phyloP scores from a whole-genome alignment of 2,329 filamentous ascomycete species.

The Xylariaceae sp. region DNA sequence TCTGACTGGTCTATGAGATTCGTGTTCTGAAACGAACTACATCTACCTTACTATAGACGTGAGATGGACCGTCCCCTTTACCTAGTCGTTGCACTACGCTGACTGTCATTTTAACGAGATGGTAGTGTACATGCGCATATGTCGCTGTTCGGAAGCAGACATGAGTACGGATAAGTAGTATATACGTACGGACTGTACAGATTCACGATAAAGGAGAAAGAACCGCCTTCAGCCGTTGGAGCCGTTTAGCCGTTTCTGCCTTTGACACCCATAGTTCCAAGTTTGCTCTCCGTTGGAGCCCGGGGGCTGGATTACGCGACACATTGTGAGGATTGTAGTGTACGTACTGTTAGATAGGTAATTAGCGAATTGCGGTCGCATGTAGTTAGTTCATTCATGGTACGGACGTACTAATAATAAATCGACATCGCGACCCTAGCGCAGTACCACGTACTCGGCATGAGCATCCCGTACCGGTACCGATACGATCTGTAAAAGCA shows the following conservation, averaged over 20 bases:
- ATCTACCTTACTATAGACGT: neutral
- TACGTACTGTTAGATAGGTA: no score
- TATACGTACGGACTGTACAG: no score
- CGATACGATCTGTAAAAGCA: no score
- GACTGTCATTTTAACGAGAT: no score
- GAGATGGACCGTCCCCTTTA: neutral
- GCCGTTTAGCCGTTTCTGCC: conserved; percentile 6
- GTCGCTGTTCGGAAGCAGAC: no score
- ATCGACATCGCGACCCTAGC: neutral
- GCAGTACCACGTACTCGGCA: neutral
- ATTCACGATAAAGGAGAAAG: no score
- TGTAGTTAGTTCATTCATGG: neutral
- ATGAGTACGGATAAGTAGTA: no score
- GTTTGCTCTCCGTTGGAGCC: neutral
- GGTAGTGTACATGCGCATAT: no score
- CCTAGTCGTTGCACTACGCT: neutral
- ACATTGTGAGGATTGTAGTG: no score
- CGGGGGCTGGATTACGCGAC: no score
- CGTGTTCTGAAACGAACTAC: conserved; percentile 7
- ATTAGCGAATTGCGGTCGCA: no score
- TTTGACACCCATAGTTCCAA: conserved; percentile 1
- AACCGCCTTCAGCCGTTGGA: conserved; percentile 2
- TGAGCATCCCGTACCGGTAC: neutral
- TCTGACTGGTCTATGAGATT: neutral
- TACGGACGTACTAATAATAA: neutral